Conservation (phyloP, 164 flowering plant genomes). For the Kingdonia uniflora region DNA sequence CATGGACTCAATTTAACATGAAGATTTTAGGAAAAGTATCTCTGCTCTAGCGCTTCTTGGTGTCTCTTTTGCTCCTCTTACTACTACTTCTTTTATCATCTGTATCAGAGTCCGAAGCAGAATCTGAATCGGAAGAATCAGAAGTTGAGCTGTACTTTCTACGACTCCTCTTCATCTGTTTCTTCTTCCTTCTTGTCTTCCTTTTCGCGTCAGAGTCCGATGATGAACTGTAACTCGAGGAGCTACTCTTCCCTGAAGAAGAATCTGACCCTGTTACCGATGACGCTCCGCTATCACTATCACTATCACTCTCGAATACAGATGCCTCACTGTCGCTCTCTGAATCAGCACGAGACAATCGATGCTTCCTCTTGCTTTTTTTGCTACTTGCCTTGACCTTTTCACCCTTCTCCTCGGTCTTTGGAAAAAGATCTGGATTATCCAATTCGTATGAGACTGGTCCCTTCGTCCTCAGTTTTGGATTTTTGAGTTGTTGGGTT, state of each 20-base stretch:
- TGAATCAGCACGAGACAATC: conserved; percentile 43
- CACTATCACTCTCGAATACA: conserved; percentile 74
- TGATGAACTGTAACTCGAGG: conserved; percentile 63
- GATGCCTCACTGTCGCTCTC: conserved; percentile 73
- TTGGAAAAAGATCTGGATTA: conserved; percentile 31
- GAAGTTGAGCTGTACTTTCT: conserved; percentile 54
- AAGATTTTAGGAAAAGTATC: no score
- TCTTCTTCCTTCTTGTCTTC: conserved; percentile 46
- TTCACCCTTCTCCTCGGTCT: conserved; percentile 31
- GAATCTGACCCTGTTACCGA: conserved; percentile 65
- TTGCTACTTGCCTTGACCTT: conserved; percentile 48
- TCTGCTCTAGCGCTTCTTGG: no score
- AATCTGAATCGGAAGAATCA: conserved; percentile 58
- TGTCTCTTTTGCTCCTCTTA: conserved; percentile 53
- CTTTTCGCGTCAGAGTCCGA: conserved; percentile 69
- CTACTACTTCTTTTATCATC: conserved; percentile 46
- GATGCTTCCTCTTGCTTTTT: conserved; percentile 8
- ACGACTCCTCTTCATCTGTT: conserved; percentile 35
- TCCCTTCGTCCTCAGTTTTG: conserved; percentile 63
- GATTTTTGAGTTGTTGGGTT: conserved; percentile 84
- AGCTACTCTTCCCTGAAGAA: conserved; percentile 59
- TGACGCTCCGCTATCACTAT: no score
- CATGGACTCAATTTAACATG: no score
- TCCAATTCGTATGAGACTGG: conserved; percentile 51
- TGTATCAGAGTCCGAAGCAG: no score